Conservation (phyloP, 176 grass and related monocot species). For the Melocanna baccifera region DNA sequence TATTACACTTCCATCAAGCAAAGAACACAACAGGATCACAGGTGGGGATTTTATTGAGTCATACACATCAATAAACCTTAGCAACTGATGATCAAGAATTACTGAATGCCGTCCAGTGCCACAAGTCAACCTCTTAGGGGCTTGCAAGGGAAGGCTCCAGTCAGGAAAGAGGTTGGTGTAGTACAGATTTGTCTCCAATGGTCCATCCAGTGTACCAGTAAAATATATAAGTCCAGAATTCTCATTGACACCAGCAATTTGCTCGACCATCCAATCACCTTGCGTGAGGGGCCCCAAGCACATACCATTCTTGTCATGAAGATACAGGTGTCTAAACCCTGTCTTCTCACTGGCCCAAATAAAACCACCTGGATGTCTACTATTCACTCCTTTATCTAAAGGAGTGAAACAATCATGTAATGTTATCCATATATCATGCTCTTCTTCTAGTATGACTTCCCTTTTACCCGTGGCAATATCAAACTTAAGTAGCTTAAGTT, state of each 20-base stretch:
- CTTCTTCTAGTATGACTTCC: slow-evolving; percentile 68
- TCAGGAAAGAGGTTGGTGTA: slow-evolving; percentile 72
- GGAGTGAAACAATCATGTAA: slow-evolving; percentile 96
- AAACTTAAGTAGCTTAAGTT: slow-evolving; percentile 86
- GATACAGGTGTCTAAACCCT: slow-evolving; percentile 92
- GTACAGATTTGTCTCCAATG: slow-evolving; percentile 88
- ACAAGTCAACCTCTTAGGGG: slow-evolving; percentile 76
- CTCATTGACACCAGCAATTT: slow-evolving; percentile 92
- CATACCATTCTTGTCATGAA: slow-evolving; percentile 71
- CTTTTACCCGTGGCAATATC: slow-evolving; percentile 71
- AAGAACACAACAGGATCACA: slow-evolving; percentile 73
- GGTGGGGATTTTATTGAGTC: slow-evolving; percentile 84
- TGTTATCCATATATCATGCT: slow-evolving; percentile 76
- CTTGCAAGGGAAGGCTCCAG: slow-evolving; percentile 65
- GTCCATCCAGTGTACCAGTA: slow-evolving; percentile 79
- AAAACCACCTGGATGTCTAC: slow-evolving; percentile 67
- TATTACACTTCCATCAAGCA: slow-evolving; percentile 84
- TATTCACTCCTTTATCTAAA: slow-evolving; percentile 68
- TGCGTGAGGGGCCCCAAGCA: slow-evolving; percentile 88
- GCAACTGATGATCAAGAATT: slow-evolving; percentile 91
- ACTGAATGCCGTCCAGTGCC: slow-evolving; percentile 82
- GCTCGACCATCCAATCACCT: slow-evolving; percentile 95
- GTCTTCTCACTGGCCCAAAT: slow-evolving; percentile 98
- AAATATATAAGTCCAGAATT: slow-evolving; percentile 86
- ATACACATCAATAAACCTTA: slow-evolving; percentile 90